A percentile compares a stretch with the other conserved stretches of the same genome.
Evolutionary conservation across 805 yeast species (phyloP).

Genomic region (Pichia scutulata): DNA sequence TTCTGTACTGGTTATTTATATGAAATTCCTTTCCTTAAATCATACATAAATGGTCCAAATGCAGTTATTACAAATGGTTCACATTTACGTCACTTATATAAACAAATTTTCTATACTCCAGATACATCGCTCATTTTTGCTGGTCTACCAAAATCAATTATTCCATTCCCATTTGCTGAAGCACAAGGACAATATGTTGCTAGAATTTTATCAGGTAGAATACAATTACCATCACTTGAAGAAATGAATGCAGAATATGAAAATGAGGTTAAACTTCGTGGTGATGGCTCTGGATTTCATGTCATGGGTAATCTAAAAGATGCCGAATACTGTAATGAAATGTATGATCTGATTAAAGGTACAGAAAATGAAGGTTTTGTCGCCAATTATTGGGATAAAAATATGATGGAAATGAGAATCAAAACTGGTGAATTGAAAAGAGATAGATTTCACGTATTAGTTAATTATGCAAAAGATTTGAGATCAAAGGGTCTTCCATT

Average conservation of each 20-base stretch:
- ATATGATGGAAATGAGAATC: constrained; percentile 19
- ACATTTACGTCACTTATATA: constrained; percentile 33
- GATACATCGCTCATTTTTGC: constrained; percentile 39
- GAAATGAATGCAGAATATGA: constrained; percentile 30
- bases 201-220: constrained; percentile 35
- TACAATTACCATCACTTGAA: constrained; percentile 32
- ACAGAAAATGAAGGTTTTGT: constrained; percentile 30
- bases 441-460: constrained; percentile 22
- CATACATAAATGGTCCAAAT: constrained; percentile 21
- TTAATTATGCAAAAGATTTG: constrained; percentile 23
- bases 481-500: constrained; percentile 21
- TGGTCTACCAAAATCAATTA: constrained; percentile 38
- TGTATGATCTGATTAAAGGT: constrained; percentile 30
- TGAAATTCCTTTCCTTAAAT: constrained; percentile 53
- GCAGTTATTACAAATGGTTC: constrained; percentile 29
- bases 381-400: constrained; percentile 27
- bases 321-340: constrained; percentile 46
- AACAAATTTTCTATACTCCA: constrained; percentile 38
- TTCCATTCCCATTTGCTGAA: constrained; percentile 45
- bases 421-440: constrained; percentile 23
- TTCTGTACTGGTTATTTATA: constrained; percentile 74
- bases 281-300: constrained; percentile 44
- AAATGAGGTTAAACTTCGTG: constrained; percentile 33
- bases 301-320: constrained; percentile 50
- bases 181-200: constrained; percentile 39